A percentile compares a stretch with the other conserved stretches of the same genome.
These are phyloP conservation scores for Symbiotaphrina buchneri DNA, from an alignment of 495 filamentous ascomycete genomes.

Conservation along the genomic window DNA sequence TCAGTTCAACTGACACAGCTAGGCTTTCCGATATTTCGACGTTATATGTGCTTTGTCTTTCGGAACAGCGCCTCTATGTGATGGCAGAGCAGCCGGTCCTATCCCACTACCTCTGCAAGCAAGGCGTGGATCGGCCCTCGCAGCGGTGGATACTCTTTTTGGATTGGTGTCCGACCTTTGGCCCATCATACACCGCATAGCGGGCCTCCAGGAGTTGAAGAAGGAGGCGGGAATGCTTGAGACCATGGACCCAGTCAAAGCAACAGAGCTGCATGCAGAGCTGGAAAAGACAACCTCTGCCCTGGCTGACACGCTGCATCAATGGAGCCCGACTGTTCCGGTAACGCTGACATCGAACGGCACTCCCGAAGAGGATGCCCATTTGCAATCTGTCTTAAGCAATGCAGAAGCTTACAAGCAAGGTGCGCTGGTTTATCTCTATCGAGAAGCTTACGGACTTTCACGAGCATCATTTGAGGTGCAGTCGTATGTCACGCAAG, in stretches of 20 bases:
- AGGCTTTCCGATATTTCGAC: conserved; percentile 43
- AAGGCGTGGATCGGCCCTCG: conserved; percentile 19
- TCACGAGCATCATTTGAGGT: conserved; percentile 20
- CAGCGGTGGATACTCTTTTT: conserved; percentile 33
- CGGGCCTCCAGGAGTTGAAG: conserved; percentile 27
- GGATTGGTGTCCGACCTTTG: conserved; percentile 37
- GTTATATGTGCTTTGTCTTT: conserved; percentile 40
- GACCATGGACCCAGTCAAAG: conserved; percentile 17
- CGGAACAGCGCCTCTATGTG: conserved; percentile 29
- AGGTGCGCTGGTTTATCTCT: conserved; percentile 34
- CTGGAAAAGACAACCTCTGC: conserved; percentile 27
- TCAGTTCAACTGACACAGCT: conserved; percentile 1
- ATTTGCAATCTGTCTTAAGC: conserved; percentile 21
- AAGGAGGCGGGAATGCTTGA: conserved; percentile 20
- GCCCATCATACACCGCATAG: conserved; percentile 39
- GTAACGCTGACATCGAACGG: conserved; percentile 10
- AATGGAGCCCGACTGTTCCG: conserved; percentile 24
- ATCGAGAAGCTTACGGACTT: conserved; percentile 25
- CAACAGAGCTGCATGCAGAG: conserved; percentile 31
- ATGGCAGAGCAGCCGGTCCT: too few relatives aligned
- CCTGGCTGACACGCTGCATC: conserved; percentile 29
- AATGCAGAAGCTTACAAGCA: conserved; percentile 40
- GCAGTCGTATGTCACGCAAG: conserved; percentile 23
- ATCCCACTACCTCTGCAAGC: conserved; percentile 23
- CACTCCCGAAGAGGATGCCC: conserved; percentile 9